Base-by-base conservation (phyloP, 371 early-diverging fungal genomes). In the Mycotypha africana region DNA sequence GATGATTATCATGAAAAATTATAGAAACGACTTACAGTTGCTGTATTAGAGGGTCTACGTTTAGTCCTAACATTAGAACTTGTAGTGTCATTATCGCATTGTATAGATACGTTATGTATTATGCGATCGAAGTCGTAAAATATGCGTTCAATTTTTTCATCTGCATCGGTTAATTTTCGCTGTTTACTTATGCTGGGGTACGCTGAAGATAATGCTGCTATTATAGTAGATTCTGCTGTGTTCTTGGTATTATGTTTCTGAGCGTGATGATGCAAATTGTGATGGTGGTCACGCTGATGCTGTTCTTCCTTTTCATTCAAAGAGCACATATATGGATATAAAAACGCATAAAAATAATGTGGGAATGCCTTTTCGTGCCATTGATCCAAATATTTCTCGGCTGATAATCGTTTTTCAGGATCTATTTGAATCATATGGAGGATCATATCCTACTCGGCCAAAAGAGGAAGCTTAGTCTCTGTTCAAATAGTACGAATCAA, bases 401-500 rank as follows among this genome's bases (percentile, higher is more conserved):
- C 91, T 4, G 84, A 67, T 14, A 62, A 65, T 20, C 97, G 75
- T 38, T 82, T 63, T 4, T 57, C 57, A 21, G 95, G 93, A 47
- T 93, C 85, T 4, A 89, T 63, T 37, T 88, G 83, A 26, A 94
- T 89, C 95, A 95, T 96, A 48, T 85, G 81, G 35, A 59, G 67
- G 6, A 96, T 76, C 65, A 96, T 50, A 11, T 50, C 76, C 79
- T 82, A 65, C 1, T 43, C 22, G 28, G n/a, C 3, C 14, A 20
- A 11, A 31, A 38, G 35, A 17, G 14, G n/a, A 8, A 25, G 11
- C 9, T 28, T 17, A 2, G 8, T 9, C 17, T 38, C 20, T 33
- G 25, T 31, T 19, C 23, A 42, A 49, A 24, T 38, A 4, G 3
- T 31, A 10, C 1, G 20, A 9, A 14, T 33, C 8, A 28, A 28